phyloP scores from a whole-genome alignment of 225 moss, liverwort and hornwort genomes.

The Antitrichia curtipendula region DNA sequence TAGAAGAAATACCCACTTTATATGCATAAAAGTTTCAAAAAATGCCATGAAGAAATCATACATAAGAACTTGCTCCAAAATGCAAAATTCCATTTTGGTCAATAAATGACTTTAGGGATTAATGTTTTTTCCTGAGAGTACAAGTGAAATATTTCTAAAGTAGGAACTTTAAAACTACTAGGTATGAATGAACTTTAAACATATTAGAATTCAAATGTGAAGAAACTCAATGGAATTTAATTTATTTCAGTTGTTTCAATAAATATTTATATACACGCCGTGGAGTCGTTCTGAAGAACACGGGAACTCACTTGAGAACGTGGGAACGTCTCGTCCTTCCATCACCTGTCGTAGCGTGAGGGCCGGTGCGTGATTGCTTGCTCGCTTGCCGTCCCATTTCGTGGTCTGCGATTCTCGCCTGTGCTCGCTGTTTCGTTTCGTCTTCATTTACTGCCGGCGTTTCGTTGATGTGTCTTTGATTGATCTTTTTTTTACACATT shows the following conservation, averaged over 20 bases:
- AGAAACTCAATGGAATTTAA: not conserved
- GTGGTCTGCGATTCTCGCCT: too few species aligned
- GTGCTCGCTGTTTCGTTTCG: not conserved
- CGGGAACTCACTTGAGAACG: not conserved
- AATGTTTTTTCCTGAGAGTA: fast-evolving
- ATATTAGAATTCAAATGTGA: not conserved
- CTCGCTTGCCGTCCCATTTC: not conserved
- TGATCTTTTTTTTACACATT: not conserved
- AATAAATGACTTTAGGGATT: not conserved
- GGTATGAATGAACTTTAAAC: not conserved
- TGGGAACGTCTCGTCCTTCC: not conserved
- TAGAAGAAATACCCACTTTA: fast-evolving
- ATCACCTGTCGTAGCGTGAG: not conserved
- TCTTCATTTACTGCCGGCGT: not conserved
- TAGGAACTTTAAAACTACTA: not conserved
- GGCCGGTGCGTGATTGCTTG: not conserved
- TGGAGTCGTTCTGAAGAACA: too few species aligned
- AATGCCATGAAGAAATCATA: fast-evolving
- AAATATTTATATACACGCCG: not conserved
- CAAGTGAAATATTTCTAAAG: not conserved
- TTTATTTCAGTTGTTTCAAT: not conserved
- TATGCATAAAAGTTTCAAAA: not conserved
- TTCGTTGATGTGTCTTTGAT: not conserved
- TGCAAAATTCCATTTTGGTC: not conserved
- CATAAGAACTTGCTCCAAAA: fast-evolving